Evolutionary conservation across 2,329 filamentous ascomycete species (phyloP), one percentile per base, ranked within the genome.

Genomic region (Phyllosticta paracitricarpa): DNA sequence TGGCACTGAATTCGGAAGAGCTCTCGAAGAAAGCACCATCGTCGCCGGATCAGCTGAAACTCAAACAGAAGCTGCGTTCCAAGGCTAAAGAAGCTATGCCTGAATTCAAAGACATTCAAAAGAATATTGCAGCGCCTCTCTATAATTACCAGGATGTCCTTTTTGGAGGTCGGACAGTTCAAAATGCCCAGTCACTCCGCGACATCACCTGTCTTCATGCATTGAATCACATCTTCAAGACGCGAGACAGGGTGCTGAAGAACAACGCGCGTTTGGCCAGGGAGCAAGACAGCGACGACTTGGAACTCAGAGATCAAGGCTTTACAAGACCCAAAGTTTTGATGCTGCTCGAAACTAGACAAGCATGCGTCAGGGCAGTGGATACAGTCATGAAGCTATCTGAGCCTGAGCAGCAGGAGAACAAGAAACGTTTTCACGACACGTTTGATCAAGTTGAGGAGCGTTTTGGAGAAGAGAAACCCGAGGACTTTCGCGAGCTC

Each of bases 301-400:
- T 89, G 4, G 91, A 96, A 66, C 79, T 91, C 19, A 85, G 91
- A 65, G 94, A 99, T 67, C 94, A 99, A 75, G 94, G 94, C 0
- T 99, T 97, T 73, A 97, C 93, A 0, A 82, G 94, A 4, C 94
- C 94, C 7, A 97, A 97, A 71, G 87, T 97, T 6, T 82, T 99
- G 22, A 89, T 97, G 72, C 80, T 99, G 19, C 79, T 97, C 0
- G 93, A 94, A 3, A 97, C 94, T 0, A 85, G 92, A 61, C 87
- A 97, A 69, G 87, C 91, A 0, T 96, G 91, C 66, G 88, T 89
- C 28, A 85, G 86, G 57, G 87, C 89, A 67, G 80, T 96, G 48
- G 85, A 95, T 56, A 84, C 83, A 51, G 91, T 99, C 54, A 86
- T 87, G 52, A 81, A 84, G 4, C 76, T 96, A 25, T 89, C 86